phyloP scores from a whole-genome alignment of 2,329 filamentous ascomycete species.

The Pseudogymnoascus destructans region DNA sequence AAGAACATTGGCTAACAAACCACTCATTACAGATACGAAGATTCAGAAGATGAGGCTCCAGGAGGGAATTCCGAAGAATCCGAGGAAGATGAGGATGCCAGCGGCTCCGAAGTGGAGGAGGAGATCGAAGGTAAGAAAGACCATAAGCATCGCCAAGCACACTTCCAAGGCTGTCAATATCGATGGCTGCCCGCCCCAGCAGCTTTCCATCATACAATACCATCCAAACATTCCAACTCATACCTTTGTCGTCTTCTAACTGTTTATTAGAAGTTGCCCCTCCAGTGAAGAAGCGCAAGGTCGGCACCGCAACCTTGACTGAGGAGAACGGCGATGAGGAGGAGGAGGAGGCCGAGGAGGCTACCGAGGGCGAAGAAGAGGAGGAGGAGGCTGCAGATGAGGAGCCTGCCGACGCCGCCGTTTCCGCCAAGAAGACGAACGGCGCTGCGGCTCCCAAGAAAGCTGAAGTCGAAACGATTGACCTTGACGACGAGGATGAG shows the following conservation, averaged over 20 bases:
- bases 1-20: slow-evolving; percentile 15
- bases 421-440: slow-evolving; percentile 1
- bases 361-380: slow-evolving; percentile 7
- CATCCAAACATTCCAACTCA: neutral
- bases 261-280: slow-evolving; percentile 15
- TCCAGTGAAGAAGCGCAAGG: slow-evolving; percentile 23
- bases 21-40: slow-evolving; percentile 22
- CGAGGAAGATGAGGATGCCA: slow-evolving; percentile 20
- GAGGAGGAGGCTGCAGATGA: neutral
- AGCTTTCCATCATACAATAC: neutral
- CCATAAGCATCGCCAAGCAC: neutral
- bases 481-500: slow-evolving; percentile 8
- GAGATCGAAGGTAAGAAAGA: slow-evolving; percentile 13
- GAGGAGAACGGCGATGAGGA: slow-evolving; percentile 3
- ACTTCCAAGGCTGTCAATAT: slow-evolving; percentile 10
- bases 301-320: slow-evolving; percentile 10
- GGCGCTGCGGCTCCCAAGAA: neutral
- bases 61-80: slow-evolving; percentile 28
- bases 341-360: slow-evolving; percentile 12
- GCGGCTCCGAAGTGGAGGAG: slow-evolving; percentile 18
- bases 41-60: slow-evolving; percentile 24
- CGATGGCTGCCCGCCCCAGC: neutral
- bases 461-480: neutral
- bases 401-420: neutral
- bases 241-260: neutral